Conservation (phyloP, 2,329 filamentous ascomycete species). For the Ophiocordyceps camponoti-floridani region DNA sequence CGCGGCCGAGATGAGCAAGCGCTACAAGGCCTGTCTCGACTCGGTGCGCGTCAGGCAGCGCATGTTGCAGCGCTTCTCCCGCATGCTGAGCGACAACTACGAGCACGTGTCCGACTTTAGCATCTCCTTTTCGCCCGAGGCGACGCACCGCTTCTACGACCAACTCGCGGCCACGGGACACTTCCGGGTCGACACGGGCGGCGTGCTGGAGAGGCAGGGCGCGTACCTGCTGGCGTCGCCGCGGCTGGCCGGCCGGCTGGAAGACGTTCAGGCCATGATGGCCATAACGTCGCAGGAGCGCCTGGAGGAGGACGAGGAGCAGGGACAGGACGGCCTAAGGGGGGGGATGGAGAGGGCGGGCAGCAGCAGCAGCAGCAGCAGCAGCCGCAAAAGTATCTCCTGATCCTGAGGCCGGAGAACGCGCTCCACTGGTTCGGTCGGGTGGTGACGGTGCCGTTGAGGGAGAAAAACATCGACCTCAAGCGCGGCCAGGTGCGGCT, state of each 20-base stretch:
- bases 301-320: conserved; percentile 54
- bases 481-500: conserved; percentile 74
- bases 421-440: conserved; percentile 67
- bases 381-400: too few relatives aligned
- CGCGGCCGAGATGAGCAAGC: conserved; percentile 79
- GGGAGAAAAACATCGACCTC: conserved; percentile 67
- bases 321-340: too few relatives aligned
- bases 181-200: conserved; percentile 67
- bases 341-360: too few relatives aligned
- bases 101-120: conserved; percentile 95
- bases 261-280: conserved; percentile 73
- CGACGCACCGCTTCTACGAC: conserved; percentile 61
- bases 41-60: conserved; percentile 90
- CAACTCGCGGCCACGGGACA: conserved; percentile 68
- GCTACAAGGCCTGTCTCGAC: conserved; percentile 88
- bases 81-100: conserved; percentile 80
- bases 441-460: conserved; percentile 50
- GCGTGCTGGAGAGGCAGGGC: conserved; percentile 52
- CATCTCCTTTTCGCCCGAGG: conserved; percentile 50
- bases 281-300: conserved; percentile 44
- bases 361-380: too few relatives aligned
- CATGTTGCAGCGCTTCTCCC: conserved; percentile 89
- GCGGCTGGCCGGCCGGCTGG: conserved; percentile 52
- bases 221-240: conserved; percentile 76
- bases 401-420: conserved; percentile 71